A percentile compares a stretch with the other conserved stretches of the same genome.
Conservation (phyloP, 768 basidiomycete genomes). For the Agrocybe chaxingu region DNA sequence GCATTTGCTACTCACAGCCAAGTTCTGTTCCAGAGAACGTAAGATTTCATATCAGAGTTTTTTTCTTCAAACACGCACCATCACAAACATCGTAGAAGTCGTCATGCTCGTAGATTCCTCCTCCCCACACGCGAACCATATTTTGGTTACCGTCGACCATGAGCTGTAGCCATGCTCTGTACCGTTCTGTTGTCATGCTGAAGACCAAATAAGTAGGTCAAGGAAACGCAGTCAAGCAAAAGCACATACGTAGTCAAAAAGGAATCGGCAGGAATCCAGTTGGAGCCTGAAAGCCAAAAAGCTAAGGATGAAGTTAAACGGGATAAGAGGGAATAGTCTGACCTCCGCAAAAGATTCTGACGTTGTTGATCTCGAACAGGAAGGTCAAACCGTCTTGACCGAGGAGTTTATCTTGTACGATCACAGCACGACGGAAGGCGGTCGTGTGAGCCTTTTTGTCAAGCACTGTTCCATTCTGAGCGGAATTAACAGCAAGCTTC, state of each 20-base stretch:
- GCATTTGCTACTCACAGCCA: slow-evolving; percentile 43
- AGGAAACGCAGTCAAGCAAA: neutral
- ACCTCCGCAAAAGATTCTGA: slow-evolving; percentile 87
- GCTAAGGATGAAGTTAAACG: neutral
- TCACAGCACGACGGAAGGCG: slow-evolving; percentile 73
- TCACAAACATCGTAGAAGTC: slow-evolving; percentile 84
- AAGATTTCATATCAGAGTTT: neutral
- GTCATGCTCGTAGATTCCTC: slow-evolving; percentile 84
- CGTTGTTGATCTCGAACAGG: slow-evolving; percentile 88
- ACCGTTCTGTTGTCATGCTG: slow-evolving; percentile 50
- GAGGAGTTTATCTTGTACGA: slow-evolving; percentile 78
- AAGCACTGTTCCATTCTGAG: slow-evolving; percentile 47
- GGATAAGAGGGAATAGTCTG: slow-evolving; percentile 7
- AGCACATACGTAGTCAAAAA: slow-evolving; percentile 73
- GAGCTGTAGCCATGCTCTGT: slow-evolving; percentile 80
- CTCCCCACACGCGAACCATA: slow-evolving; percentile 91
- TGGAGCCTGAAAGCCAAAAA: slow-evolving; percentile 50
- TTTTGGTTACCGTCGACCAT: slow-evolving; percentile 91
- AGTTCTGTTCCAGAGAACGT: slow-evolving; percentile 43
- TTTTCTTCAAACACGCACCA: slow-evolving; percentile 35
- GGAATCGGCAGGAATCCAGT: slow-evolving; percentile 94
- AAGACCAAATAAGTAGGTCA: neutral
- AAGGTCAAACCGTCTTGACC: slow-evolving; percentile 81
- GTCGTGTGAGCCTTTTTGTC: slow-evolving; percentile 57
- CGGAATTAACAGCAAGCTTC: neutral